Conservation (phyloP, 495 filamentous ascomycete genomes). For the Daldinia vernicosa region DNA sequence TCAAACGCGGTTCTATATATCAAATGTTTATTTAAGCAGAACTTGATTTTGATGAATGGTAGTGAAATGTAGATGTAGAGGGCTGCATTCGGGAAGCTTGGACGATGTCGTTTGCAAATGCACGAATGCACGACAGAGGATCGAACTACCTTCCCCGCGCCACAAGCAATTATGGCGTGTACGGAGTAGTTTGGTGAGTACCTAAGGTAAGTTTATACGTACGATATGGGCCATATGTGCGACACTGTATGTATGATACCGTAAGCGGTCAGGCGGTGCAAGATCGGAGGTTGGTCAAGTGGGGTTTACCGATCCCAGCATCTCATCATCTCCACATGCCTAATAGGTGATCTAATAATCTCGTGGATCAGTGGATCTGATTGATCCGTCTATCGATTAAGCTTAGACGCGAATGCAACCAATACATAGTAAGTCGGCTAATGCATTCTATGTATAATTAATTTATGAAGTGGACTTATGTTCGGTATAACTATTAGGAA, state of each 20-base stretch:
- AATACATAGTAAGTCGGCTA: background rate
- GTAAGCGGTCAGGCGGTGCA: slow-evolving; percentile 7
- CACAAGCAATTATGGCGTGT: slow-evolving; percentile 6
- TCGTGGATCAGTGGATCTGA: background rate
- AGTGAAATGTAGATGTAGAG: too few species aligned
- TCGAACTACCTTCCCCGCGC: slow-evolving; percentile 9
- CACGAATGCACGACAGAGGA: slow-evolving; percentile 18
- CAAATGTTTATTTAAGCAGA: slow-evolving; percentile 1
- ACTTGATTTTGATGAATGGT: too few species aligned
- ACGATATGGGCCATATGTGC: slow-evolving; percentile 2
- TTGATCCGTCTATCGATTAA: background rate
- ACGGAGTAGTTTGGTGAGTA: background rate
- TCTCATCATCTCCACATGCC: background rate
- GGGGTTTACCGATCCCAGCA: background rate
- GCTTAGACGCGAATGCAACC: background rate
- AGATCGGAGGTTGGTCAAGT: background rate
- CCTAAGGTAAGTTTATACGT: background rate
- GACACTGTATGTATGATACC: slow-evolving; percentile 2
- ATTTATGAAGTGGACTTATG: background rate
- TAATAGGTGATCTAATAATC: too few species aligned
- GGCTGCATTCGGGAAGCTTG: slow-evolving; percentile 26
- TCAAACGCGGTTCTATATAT: slow-evolving; percentile 1
- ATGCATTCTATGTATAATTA: background rate
- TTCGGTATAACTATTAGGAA: background rate
- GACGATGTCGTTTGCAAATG: slow-evolving; percentile 18